Conservation (phyloP, 768 basidiomycete genomes). For the Trametes gibbosa region DNA sequence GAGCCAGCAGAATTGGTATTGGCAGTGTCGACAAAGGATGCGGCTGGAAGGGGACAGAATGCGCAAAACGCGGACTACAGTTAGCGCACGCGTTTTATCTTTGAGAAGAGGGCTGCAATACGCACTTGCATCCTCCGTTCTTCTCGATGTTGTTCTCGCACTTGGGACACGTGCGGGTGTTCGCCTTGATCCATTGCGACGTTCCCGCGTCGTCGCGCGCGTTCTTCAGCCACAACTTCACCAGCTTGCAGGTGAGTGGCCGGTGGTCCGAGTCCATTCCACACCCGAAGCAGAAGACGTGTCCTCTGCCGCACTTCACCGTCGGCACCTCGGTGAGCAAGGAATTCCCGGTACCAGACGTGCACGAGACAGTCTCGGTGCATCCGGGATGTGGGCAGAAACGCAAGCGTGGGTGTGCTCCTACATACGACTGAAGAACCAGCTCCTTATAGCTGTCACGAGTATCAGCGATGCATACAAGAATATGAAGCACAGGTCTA, state of each 20-base stretch:
- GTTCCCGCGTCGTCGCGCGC: constrained; percentile 97
- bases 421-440: constrained; percentile 87
- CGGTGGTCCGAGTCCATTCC: constrained; percentile 84
- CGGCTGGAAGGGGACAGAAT: constrained; percentile 53
- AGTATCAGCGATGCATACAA: neutral
- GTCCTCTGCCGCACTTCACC: constrained; percentile 75
- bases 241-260: constrained; percentile 85
- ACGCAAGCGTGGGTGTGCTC: constrained; percentile 73
- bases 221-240: constrained; percentile 92
- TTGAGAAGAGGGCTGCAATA: constrained; percentile 21
- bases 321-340: constrained; percentile 83
- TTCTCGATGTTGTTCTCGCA: constrained; percentile 99
- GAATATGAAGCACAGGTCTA: neutral
- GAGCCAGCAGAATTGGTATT: constrained; percentile 97
- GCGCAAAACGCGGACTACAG: too few species aligned
- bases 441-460: constrained; percentile 56
- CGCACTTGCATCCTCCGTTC: constrained; percentile 99
- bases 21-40: constrained; percentile 99
- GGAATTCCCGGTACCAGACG: constrained; percentile 62
- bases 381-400: constrained; percentile 96
- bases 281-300: constrained; percentile 96
- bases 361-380: constrained; percentile 87
- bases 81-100: neutral
- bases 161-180: constrained; percentile 94
- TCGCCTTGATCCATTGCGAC: constrained; percentile 98